Base-by-base conservation (phyloP, 225 moss, liverwort and hornwort species). In the Pseudisothecium myosuroides region DNA sequence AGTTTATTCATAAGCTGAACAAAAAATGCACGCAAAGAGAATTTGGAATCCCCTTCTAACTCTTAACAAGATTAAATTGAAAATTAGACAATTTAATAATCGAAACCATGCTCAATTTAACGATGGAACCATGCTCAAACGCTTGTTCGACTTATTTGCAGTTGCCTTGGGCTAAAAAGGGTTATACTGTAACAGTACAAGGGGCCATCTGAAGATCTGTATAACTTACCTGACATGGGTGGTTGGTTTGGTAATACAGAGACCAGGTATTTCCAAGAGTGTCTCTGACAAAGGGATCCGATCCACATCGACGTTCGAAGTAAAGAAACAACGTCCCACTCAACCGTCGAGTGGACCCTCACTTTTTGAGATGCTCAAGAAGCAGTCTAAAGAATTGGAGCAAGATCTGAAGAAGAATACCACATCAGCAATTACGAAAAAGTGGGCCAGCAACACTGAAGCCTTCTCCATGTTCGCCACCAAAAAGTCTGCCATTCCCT, bases 381-480 rank as follows among this genome's bases (percentile, higher is more conserved):
- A 94, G 76, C 97, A 98, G 86, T 95, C 98, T n/a, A 92, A 92
- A 58, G 96, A 96, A n/a, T 85, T 96, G 67, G 94, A 96, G 24
- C 93, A 92, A 83, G 90, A 89, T 62, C 39, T 92, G 85, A 90
- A 89, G 65, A 85, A 87, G 72, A 91, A 88, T 71, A 78, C 83
- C 63, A 26, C 93, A 61, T 65, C 90, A 49, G 69, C 93, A 28
- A 86, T 87, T 41, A 91, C 91, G 54, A 92, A 90, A 87, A 93
- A 92, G 83, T 92, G 94, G 90, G 88, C 92, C 88, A 93, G 88
- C 64, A 92, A 93, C 37, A 80, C 95, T 47, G 94, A 96, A 87
- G 95, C 96, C n/a, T 93, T 97, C 68, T 96, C 98, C 43, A 93
- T 96, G 79, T 98, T 98, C 74, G 91, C 96, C 82, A 89, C 93